These are phyloP conservation scores for Helminthosporium solani DNA, from an alignment of 2,329 filamentous ascomycete species.

Conservation along the genomic window DNA sequence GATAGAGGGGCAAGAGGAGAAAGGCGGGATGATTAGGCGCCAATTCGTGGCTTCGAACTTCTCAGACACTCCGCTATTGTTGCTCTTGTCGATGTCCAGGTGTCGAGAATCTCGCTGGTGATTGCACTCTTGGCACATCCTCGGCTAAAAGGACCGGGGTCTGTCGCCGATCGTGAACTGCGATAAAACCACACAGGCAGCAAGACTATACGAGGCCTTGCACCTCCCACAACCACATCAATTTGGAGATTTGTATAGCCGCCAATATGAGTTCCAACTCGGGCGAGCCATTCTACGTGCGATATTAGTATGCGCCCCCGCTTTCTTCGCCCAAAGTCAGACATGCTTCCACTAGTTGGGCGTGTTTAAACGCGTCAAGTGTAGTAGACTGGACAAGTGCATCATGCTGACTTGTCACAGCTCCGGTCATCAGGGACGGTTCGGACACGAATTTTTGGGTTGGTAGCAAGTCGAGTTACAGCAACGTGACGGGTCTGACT, in stretches of 20 bases:
- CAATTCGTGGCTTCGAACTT: conserved; percentile 18
- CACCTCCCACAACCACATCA: neutral
- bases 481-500: conserved; percentile 11
- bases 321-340: neutral
- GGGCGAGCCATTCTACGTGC: conserved; percentile 87
- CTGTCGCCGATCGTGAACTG: conserved; percentile 18
- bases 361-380: too few relatives aligned
- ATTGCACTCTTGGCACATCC: conserved; percentile 9
- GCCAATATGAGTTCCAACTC: conserved; percentile 59
- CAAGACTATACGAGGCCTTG: neutral
- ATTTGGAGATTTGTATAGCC: neutral
- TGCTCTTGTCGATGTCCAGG: conserved; percentile 34
- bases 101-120: conserved; percentile 34
- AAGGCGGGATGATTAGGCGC: conserved; percentile 19
- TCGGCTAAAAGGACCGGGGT: conserved; percentile 20
- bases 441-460: conserved; percentile 98
- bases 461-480: conserved; percentile 21
- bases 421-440: conserved; percentile 94
- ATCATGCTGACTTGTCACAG: conserved; percentile 51
- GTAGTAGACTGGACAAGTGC: conserved; percentile 20
- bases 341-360: too few relatives aligned
- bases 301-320: conserved; percentile 78
- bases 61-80: conserved; percentile 24
- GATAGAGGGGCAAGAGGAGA: conserved; percentile 17
- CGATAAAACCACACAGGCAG: conserved; percentile 7